Evolutionary conservation across 2,329 filamentous ascomycete genomes (phyloP), one percentile per base, ranked within the genome.

Genomic region (Botrytis tulipae): DNA sequence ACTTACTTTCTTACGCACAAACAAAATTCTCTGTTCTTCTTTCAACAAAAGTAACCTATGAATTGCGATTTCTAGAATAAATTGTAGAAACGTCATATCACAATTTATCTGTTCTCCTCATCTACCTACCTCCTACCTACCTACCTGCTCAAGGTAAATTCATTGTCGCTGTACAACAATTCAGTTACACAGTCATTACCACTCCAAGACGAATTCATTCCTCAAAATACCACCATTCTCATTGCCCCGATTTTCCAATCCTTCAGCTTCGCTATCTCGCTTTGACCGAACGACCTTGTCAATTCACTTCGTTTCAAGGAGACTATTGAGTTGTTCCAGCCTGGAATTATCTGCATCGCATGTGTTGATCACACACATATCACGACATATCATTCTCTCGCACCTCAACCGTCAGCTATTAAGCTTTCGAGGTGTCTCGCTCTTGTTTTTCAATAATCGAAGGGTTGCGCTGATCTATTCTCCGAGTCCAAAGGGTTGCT

Each of bases 131-230:
- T 9, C 60, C 29, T 48, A 35, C 37, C 59, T 18, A 18, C 22
- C 61, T 42, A 29, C n/a, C 32, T 61, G 25, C 48, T n/a, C 48
- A 54, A 40, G 65, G 65, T 54, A 40, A 35, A 44, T 65, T 67
- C 70, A 72, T 69, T 72, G 71, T 61, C 63, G 51, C 71, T 72
- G 71, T 69, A 72, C 71, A 72, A 72, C 71, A 72, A 69, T 69
- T 69, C 71, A 68, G 71, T 51, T 42, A 72, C 48, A 72, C 71
- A 12, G 51, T 72, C 71, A 32, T 69, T 72, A 72, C 61, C 46
- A 42, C n/a, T n/a, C 22, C 61, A 42, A 32, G 29, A 67, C 40
- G 29, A 72, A 37, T 32, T 44, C 66, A 44, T 54, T 40, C 65
- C 32, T 54, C 35, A 29, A 51, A 54, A 40, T 42, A 68, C 16